These are phyloP conservation scores for Xylaria curta DNA, from an alignment of 495 filamentous ascomycete species.

Conservation along the genomic window DNA sequence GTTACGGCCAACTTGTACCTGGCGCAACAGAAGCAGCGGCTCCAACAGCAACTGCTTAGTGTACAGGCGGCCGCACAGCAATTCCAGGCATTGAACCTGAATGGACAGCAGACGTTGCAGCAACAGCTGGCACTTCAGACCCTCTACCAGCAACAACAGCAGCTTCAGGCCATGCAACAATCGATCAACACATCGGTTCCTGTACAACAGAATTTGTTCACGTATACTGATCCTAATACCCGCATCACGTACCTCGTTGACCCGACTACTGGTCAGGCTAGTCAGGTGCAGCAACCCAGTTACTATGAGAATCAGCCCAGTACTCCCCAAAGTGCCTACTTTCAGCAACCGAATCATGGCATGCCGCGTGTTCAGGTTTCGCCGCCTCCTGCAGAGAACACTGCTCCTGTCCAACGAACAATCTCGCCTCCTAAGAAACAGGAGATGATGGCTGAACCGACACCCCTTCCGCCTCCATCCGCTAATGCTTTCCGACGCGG, in stretches of 20 bases:
- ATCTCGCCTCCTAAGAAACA: conserved; percentile 73
- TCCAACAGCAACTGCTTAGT: conserved; percentile 65
- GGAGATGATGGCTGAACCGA: conserved; percentile 67
- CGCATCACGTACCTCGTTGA: conserved; percentile 72
- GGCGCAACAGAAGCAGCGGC: conserved; percentile 84
- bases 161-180: conserved; percentile 76
- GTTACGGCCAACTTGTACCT: conserved; percentile 85
- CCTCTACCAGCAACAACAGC: conserved; percentile 65
- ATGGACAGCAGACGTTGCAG: conserved; percentile 52
- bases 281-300: conserved; percentile 32
- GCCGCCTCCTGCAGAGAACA: conserved; percentile 66
- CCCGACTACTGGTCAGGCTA: conserved; percentile 53
- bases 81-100: conserved; percentile 75
- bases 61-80: conserved; percentile 72
- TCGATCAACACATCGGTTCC: conserved; percentile 56
- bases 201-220: conserved; percentile 67
- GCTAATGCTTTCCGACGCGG: conserved; percentile 87
- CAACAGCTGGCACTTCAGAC: conserved; percentile 51
- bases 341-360: conserved; percentile 48
- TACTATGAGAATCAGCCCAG: conserved; percentile 37
- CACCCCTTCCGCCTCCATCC: conserved; percentile 78
- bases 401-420: conserved; percentile 59
- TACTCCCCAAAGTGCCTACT: conserved; percentile 41
- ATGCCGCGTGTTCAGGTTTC: conserved; percentile 77
- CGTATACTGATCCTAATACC: conserved; percentile 81